Evolutionary conservation across 2,329 filamentous ascomycete genomes (phyloP), one percentile per base, ranked within the genome.

Genomic region (Pseudogymnoascus sp.): DNA sequence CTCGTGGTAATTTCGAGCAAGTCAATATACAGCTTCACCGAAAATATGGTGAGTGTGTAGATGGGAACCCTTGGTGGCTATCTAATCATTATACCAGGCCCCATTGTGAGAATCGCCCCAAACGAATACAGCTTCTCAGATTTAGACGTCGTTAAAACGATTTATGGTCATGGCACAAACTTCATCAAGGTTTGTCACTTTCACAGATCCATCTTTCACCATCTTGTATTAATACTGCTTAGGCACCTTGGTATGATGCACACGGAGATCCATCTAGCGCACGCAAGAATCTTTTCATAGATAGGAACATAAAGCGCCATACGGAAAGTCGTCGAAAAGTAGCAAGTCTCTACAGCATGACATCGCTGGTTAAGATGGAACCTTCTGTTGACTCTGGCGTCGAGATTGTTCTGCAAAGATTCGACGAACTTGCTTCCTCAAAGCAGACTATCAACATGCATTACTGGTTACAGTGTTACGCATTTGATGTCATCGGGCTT

Each of bases 401-500:
- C 1, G 72, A 75, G 20, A 63, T 79, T 0, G 73, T 80, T 28
- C 54, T 67, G 1, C 63, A 69, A 32, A 67, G 70, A 4, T 66
- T 79, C n/a, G 60, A 59, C 1, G 74, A 76, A 60, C 73, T 74
- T 30, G 71, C 74, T 2, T 58, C 63, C 0, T 60, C 60, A 0
- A 66, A 65, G 0, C n/a, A 68, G 4, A 59, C 63, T 0, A 63
- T 80, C 6, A 72, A 81, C 63, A 66, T 78, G 60, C 65, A 63
- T 4, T 67, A 73, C 43, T 76, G 75, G 73, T 67, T 78, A 50
- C 76, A 78, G 61, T 78, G 69, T 62, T 79, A 74, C 60, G 76
- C 75, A 0, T 77, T 77, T 34, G 76, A 80, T 57, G 77, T 80
- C 1, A 79, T 82, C 25, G 77, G 77, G 0, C 71, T 76, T 37